phyloP scores from a whole-genome alignment of 2,329 filamentous ascomycete species.

The Leptographium galeiforme region DNA sequence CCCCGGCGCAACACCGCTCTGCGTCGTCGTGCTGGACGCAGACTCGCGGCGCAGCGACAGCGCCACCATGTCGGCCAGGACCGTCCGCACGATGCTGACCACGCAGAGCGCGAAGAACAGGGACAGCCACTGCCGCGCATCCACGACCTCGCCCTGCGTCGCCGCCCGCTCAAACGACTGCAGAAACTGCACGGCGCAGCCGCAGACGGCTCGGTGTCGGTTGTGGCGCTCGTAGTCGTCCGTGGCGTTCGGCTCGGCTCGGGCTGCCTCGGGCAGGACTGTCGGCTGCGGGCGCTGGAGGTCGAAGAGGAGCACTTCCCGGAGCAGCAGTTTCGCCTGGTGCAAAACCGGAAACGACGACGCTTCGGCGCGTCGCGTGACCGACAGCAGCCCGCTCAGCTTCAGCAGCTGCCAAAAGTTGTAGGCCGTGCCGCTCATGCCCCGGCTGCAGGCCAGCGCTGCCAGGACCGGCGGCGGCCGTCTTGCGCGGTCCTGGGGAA shows the following conservation, averaged over 20 bases:
- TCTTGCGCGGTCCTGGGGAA: slow-evolving; percentile 24
- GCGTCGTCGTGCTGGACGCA: not conserved
- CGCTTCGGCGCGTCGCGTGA: slow-evolving; percentile 33
- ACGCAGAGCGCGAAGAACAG: slow-evolving; percentile 42
- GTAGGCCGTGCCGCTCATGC: slow-evolving; percentile 32
- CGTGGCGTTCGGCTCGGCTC: slow-evolving; percentile 15
- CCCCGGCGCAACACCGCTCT: no score
- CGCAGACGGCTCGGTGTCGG: slow-evolving; percentile 33
- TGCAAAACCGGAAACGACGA: slow-evolving; percentile 36
- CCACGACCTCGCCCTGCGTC: slow-evolving; percentile 23
- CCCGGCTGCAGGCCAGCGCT: slow-evolving; percentile 38
- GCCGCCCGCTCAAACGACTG: slow-evolving; percentile 36
- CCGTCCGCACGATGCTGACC: slow-evolving; percentile 41
- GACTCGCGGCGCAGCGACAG: slow-evolving; percentile 12
- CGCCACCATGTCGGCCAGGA: slow-evolving; percentile 33
- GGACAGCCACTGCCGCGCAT: slow-evolving; percentile 34
- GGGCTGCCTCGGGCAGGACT: slow-evolving; percentile 24
- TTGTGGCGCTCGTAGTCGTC: slow-evolving; percentile 34
- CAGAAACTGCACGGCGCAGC: slow-evolving; percentile 37
- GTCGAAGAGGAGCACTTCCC: slow-evolving; percentile 41
- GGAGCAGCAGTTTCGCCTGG: slow-evolving; percentile 39
- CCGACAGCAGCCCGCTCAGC: slow-evolving; percentile 34
- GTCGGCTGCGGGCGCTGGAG: slow-evolving; percentile 34
- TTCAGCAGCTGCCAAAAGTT: slow-evolving; percentile 39
- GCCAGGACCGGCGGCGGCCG: slow-evolving; percentile 35